Evolutionary conservation across 495 filamentous ascomycete genomes (phyloP), one percentile per base, ranked within the genome.

Genomic region (Aspergillus sclerotioniger): DNA sequence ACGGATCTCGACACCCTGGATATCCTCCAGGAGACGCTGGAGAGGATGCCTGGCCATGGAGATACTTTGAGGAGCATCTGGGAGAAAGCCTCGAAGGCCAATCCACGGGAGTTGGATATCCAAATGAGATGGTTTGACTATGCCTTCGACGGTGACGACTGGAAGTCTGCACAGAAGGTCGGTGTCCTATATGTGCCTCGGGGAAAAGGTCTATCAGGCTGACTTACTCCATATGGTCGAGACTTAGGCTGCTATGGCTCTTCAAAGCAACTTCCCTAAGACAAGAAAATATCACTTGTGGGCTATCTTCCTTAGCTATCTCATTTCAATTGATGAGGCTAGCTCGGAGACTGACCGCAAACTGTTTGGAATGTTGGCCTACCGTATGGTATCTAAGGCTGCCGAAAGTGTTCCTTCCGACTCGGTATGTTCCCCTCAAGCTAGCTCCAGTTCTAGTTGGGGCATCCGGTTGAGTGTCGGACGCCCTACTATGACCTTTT

Each of bases 101-200:
- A 75, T 19, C 76, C 82, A 0, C 71, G 77, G 51, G 76, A 84
- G 57, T 70, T 75, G 51, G 72, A 75, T 6, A 65, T 87, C n/a
- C 76, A 83, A 51, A 73, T 69, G 59, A 71, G 72, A 49, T 86
- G 84, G 82, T 82, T 86, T 46, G 67, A 66, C 19, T 68, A 70
- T 16, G 75, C 76, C 12, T 79, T 82, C 52, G 68, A 78, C 21
- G 66, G 63, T 50, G 61, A 73, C 47, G 75, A 84, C 58, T 86
- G 81, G 78, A 80, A 79, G 57, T 79, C 78, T 8, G 83, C 84
- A 12, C 82, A 85, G 57, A 83, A 84, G 76, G 78, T 81, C 53
- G 39, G 72, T 64, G 9, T 8, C 19, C 31, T 17, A 3, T 45
- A 16, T 20, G 7, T 52, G 7, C 45, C 8, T 25, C 12, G 20